These are phyloP conservation scores for Gymnopilus junonius DNA, from an alignment of 768 basidiomycete genomes.

Conservation along the genomic window DNA sequence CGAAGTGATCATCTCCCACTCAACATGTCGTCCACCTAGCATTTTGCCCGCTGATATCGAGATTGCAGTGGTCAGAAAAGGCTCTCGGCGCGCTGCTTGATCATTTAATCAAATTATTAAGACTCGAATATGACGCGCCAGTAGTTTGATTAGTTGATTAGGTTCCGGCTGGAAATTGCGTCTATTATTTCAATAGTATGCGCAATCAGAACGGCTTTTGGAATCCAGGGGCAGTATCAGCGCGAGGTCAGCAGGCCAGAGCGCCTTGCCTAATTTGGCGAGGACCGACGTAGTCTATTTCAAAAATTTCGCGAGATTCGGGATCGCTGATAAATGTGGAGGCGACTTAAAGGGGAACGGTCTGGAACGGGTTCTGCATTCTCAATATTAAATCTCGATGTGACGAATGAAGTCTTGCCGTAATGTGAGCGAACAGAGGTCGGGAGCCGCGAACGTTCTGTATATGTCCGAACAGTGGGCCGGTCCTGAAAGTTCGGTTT, in stretches of 20 bases:
- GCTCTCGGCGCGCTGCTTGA: neutral
- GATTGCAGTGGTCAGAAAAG: neutral
- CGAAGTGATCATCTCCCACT: neutral
- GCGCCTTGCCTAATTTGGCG: conserved; percentile 1
- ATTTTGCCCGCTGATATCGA: neutral
- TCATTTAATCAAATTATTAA: neutral
- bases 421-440: neutral
- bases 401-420: neutral
- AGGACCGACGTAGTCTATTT: neutral
- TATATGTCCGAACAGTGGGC: neutral
- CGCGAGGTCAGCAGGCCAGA: conserved; percentile 6
- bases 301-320: neutral
- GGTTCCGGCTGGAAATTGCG: neutral
- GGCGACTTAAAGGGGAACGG: neutral
- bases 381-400: neutral
- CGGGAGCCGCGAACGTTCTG: neutral
- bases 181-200: neutral
- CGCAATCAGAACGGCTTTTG: conserved; percentile 1
- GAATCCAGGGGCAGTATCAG: conserved; percentile 5
- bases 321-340: neutral
- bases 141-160: neutral
- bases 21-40: neutral
- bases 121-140: conserved; percentile 1
- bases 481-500: neutral
- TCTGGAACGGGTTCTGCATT: neutral